Evolutionary conservation across 2,329 filamentous ascomycete species (phyloP).

Genomic region (Pestalotiopsis sp.): DNA sequence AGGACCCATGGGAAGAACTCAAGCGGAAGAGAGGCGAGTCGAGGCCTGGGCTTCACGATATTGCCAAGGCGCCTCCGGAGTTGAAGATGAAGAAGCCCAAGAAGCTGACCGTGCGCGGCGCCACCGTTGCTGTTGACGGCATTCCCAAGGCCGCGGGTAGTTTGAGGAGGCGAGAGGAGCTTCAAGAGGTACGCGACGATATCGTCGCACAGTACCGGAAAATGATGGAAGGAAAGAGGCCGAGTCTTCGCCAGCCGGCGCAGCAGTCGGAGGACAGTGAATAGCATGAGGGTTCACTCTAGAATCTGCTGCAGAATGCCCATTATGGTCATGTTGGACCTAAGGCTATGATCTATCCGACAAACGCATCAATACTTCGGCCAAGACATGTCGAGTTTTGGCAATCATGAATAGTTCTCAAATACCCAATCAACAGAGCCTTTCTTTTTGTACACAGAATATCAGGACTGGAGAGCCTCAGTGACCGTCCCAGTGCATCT

Average conservation of each 20-base stretch:
- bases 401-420: background rate
- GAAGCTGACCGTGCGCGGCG: slow-evolving; percentile 64
- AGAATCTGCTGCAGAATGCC: background rate
- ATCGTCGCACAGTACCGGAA: slow-evolving; percentile 75
- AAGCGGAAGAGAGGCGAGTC: slow-evolving; percentile 64
- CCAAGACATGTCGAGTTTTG: background rate
- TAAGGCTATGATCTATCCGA: background rate
- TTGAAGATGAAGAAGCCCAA: slow-evolving; percentile 64
- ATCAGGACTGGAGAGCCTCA: too few species aligned
- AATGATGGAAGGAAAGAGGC: slow-evolving; percentile 58
- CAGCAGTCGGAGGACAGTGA: background rate
- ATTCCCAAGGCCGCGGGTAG: slow-evolving; percentile 68
- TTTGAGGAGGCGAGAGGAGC: slow-evolving; percentile 70
- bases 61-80: slow-evolving; percentile 75
- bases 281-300: too few species aligned
- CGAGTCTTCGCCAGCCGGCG: slow-evolving; percentile 18
- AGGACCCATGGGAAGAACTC: slow-evolving; percentile 77
- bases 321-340: background rate
- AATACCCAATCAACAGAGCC: background rate
- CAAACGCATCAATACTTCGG: background rate
- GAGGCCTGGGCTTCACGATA: slow-evolving; percentile 52
- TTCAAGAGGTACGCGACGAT: slow-evolving; percentile 66
- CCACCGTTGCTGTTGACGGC: slow-evolving; percentile 65
- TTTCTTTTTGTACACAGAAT: background rate
- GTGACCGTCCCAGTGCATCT: too few species aligned